A percentile compares a stretch with the other conserved stretches of the same genome.
phyloP scores from a whole-genome alignment of 169 alveolate species.

The Neospora caninum region DNA sequence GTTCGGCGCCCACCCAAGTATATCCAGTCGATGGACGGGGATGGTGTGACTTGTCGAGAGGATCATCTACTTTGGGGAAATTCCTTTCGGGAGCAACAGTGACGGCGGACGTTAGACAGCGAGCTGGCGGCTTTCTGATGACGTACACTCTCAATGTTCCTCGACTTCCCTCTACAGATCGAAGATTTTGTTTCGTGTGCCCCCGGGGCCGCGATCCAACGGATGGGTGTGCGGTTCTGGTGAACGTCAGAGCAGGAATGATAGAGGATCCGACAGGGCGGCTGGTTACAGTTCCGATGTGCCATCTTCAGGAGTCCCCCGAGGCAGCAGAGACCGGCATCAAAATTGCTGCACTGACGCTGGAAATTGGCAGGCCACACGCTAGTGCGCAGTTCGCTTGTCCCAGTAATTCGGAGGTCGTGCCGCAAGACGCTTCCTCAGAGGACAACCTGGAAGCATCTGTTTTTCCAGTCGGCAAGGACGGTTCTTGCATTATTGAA shows the following conservation, averaged over 20 bases:
- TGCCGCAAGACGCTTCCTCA: not conserved
- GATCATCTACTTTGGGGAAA: not conserved
- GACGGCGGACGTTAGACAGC: not conserved
- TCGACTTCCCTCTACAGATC: not conserved
- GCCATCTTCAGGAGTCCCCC: not conserved
- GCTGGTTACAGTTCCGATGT: not conserved
- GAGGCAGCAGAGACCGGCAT: not conserved
- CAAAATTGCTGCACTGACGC: not conserved
- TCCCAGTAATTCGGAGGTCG: not conserved
- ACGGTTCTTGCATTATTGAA: not conserved
- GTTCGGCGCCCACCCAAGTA: not conserved
- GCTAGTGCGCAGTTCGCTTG: not conserved
- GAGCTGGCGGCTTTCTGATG: not conserved
- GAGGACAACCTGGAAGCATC: not conserved
- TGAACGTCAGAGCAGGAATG: not conserved
- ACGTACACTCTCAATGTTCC: not conserved
- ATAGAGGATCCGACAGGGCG: not conserved
- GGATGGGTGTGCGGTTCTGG: conserved; percentile 4
- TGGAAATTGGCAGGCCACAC: not conserved
- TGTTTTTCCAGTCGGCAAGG: not conserved
- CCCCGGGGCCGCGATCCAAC: not conserved
- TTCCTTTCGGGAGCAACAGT: not conserved
- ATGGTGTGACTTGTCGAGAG: not conserved
- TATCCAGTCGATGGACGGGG: not conserved
- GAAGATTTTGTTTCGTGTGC: not conserved